A percentile compares a stretch with the other conserved stretches of the same genome.
Conservation (phyloP, 2,329 filamentous ascomycete genomes). For the Sphaceloma murrayae region DNA sequence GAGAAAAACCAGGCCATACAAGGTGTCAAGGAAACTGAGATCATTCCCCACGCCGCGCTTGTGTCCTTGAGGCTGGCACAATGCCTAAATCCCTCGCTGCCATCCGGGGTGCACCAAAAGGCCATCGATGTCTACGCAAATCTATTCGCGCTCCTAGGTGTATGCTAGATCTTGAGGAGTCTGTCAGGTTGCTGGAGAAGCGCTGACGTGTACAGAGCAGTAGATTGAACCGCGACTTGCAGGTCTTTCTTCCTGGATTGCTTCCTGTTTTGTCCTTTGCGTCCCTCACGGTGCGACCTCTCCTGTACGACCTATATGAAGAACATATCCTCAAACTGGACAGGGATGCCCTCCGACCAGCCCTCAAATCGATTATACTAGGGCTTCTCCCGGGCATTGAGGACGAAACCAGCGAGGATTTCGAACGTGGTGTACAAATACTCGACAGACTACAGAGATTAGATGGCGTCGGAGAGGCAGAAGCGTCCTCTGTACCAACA, state of each 20-base stretch:
- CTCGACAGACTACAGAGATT: conserved; percentile 66
- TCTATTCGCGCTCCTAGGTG: conserved; percentile 77
- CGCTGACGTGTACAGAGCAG: background rate
- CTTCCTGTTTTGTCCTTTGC: conserved; percentile 87
- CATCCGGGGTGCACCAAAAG: conserved; percentile 96
- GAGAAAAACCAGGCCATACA: conserved; percentile 61
- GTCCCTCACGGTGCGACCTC: conserved; percentile 77
- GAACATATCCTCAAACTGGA: conserved; percentile 66
- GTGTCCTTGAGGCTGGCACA: conserved; percentile 89
- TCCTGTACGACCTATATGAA: conserved; percentile 77
- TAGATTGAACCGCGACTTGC: conserved; percentile 63
- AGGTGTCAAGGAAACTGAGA: conserved; percentile 49
- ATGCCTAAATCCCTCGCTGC: conserved; percentile 85
- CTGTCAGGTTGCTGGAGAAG: too few species aligned
- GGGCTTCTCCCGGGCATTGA: conserved; percentile 86
- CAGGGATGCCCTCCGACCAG: conserved; percentile 63
- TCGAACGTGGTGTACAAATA: conserved; percentile 73
- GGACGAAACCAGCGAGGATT: conserved; percentile 95
- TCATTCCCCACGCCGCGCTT: conserved; percentile 70
- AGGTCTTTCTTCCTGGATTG: conserved; percentile 81
- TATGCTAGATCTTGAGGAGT: conserved; percentile 28
- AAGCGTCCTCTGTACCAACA: conserved; percentile 42
- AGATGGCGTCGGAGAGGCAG: conserved; percentile 44
- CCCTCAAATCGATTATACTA: conserved; percentile 80
- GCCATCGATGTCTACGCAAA: conserved; percentile 86